phyloP scores from a whole-genome alignment of 2,329 filamentous ascomycete genomes.

The Colletotrichum cereale region DNA sequence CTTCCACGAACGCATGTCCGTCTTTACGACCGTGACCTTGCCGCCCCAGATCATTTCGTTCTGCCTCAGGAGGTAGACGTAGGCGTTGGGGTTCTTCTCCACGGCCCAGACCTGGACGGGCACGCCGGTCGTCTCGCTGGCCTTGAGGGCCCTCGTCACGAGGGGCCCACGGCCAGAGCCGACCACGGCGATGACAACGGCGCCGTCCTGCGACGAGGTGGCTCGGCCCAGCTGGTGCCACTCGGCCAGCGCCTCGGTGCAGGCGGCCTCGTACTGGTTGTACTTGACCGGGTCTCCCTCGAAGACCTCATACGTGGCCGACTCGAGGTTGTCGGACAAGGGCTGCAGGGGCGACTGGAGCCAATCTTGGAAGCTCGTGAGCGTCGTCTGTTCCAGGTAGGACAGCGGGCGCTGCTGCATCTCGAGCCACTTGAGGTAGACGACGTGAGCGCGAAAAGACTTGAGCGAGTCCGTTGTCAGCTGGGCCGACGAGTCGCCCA shows the following conservation, averaged over 20 bases:
- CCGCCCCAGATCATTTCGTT: constrained; percentile 86
- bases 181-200: constrained; percentile 89
- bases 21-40: constrained; percentile 89
- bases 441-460: constrained; percentile 64
- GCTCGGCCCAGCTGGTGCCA: constrained; percentile 81
- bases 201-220: constrained; percentile 76
- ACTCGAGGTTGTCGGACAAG: constrained; percentile 95
- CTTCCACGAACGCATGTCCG: constrained; percentile 97
- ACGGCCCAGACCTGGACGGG: constrained; percentile 90
- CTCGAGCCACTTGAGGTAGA: constrained; percentile 88
- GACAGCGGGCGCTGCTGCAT: constrained; percentile 77
- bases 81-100: constrained; percentile 98
- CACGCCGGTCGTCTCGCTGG: constrained; percentile 81
- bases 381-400: constrained; percentile 62
- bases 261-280: constrained; percentile 90
- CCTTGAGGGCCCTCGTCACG: constrained; percentile 86
- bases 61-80: constrained; percentile 89
- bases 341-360: constrained; percentile 95
- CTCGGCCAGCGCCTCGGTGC: constrained; percentile 83
- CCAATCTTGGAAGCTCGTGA: constrained; percentile 85
- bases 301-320: constrained; percentile 97
- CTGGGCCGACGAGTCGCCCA: constrained; percentile 70
- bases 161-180: constrained; percentile 93
- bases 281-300: constrained; percentile 99
- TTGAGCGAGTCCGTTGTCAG: constrained; percentile 42